Base-by-base conservation (phyloP, 2,329 filamentous ascomycete species). In the Cryphonectria radicalis region DNA sequence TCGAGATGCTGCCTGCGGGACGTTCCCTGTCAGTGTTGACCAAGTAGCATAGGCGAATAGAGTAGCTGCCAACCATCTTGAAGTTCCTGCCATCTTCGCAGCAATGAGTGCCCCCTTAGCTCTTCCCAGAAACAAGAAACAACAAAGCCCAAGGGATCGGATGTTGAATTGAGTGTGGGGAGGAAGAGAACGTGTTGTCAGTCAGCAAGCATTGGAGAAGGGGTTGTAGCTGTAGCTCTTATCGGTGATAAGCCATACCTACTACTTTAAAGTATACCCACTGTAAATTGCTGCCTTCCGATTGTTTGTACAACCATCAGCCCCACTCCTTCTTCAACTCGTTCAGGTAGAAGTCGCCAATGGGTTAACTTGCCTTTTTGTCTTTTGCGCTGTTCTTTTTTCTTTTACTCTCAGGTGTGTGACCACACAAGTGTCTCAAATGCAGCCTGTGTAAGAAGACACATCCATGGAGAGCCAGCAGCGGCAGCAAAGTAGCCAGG, bases 1-100 rank as follows among this genome's bases (percentile, higher is more conserved):
- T 98, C 90, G 70, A 98, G 88, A 80, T 97, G 91, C 80, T 89
- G 91, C 94, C 94, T 97, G 74, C 96, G 74, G 69, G 72, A 66
- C 67, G 72, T 69, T 75, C 73, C 69, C 63, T 76, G 71, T 70
- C 66, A 65, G 42, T 46, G 37, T 46, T 40, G 42, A 42, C 11
- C 32, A 55, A 57, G 22, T 53, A 13, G 10, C 64, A 17, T 60
- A 32, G 40, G 37, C 14, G 32, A 3, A 3, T 7, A n/a, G 7
- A 42, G 46, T 43, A 55, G 66, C 53, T 59, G 64, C 77, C 72
- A 73, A 82, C 81, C 80, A 83, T 80, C 81, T 78, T 72, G 72
- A 71, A 53, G 67, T 69, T 37, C 69, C 37, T 42, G 72, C 50
- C 72, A 73, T 73, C 28, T 32, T 69, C 22, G 1, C 17, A 50